phyloP scores from a whole-genome alignment of 768 basidiomycete genomes.

The Psilocybe subaeruginosa region DNA sequence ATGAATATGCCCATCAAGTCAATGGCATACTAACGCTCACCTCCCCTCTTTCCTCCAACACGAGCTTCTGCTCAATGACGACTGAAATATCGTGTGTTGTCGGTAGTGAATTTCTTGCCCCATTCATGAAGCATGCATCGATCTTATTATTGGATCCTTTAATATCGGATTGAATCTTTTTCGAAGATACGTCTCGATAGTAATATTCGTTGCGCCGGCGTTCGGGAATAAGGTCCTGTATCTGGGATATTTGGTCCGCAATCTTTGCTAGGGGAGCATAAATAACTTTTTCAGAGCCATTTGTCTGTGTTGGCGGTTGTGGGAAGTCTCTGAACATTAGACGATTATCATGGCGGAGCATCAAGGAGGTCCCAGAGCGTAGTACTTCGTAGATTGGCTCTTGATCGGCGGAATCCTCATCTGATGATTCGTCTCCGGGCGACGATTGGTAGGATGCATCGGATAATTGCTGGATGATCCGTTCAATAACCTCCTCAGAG shows the following conservation, averaged over 20 bases:
- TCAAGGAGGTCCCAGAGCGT: too few species aligned
- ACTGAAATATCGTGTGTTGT: background rate
- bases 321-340: too few species aligned
- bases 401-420: too few species aligned
- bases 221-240: background rate
- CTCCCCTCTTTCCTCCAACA: too few species aligned
- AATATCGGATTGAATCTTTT: background rate
- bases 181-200: background rate
- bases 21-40: too few species aligned
- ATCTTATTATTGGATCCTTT: background rate
- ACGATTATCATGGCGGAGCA: too few species aligned
- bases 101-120: background rate
- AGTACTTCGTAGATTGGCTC: too few species aligned
- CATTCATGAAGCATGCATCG: background rate
- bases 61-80: background rate
- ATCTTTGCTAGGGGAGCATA: background rate
- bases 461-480: background rate
- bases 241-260: background rate
- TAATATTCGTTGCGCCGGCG: background rate
- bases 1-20: too few species aligned
- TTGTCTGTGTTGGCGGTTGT: background rate
- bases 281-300: background rate
- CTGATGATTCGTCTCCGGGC: too few species aligned
- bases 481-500: background rate
- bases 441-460: too few species aligned